Conservation (phyloP, 2,329 filamentous ascomycete species). For the Rhytidhysteron rufulum region DNA sequence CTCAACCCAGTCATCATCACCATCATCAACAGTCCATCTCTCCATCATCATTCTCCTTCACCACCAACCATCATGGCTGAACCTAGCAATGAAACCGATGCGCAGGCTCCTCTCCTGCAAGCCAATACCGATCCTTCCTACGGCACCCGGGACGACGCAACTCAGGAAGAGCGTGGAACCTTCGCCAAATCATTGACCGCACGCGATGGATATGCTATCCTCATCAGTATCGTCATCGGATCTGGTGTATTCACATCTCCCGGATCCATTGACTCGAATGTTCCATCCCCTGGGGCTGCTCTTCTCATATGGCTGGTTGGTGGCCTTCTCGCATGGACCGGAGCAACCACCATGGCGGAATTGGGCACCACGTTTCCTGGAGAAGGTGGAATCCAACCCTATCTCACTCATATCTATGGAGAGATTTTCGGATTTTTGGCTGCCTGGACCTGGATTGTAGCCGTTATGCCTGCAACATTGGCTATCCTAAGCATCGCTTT, state of each 20-base stretch:
- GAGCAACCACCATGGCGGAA: slow-evolving; percentile 60
- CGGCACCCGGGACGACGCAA: slow-evolving; percentile 7
- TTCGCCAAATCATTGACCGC: slow-evolving; percentile 31
- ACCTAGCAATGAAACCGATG: too few species aligned
- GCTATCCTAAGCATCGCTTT: slow-evolving; percentile 64
- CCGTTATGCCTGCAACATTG: slow-evolving; percentile 62
- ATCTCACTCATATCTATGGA: slow-evolving; percentile 59
- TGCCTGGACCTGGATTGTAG: slow-evolving; percentile 64
- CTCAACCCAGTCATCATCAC: too few species aligned
- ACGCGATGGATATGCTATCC: slow-evolving; percentile 51
- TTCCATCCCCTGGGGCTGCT: slow-evolving; percentile 58
- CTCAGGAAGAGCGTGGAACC: slow-evolving; percentile 16
- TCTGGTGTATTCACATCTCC: slow-evolving; percentile 64
- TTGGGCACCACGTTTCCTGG: slow-evolving; percentile 61
- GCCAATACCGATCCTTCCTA: slow-evolving; percentile 4
- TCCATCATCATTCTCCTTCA: too few species aligned
- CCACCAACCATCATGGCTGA: too few species aligned
- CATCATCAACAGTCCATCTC: too few species aligned
- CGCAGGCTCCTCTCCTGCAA: too few species aligned
- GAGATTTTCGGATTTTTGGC: slow-evolving; percentile 59
- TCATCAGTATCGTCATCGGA: slow-evolving; percentile 63
- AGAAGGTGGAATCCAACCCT: slow-evolving; percentile 63
- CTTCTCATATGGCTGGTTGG: slow-evolving; percentile 60
- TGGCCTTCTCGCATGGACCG: slow-evolving; percentile 61
- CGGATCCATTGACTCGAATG: slow-evolving; percentile 60